Conservation (phyloP, 768 basidiomycete genomes). For the Ramaria sp. region DNA sequence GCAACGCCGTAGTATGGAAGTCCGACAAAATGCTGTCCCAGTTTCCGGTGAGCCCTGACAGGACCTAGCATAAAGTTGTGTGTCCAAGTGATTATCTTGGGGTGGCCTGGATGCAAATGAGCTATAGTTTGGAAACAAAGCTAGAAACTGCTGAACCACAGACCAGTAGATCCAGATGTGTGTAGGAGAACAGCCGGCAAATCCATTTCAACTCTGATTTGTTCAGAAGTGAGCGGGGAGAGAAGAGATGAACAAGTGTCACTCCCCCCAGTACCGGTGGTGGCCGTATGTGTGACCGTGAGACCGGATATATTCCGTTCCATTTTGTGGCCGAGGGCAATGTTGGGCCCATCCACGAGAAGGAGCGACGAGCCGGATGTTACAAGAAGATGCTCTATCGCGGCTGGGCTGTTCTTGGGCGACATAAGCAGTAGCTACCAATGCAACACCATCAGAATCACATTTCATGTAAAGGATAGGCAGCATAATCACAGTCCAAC, state of each 20-base stretch:
- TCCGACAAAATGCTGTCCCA: too few species aligned
- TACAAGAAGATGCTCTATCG: constrained; percentile 5
- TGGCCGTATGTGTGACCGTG: not conserved
- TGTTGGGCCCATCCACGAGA: not conserved
- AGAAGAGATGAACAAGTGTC: too few species aligned
- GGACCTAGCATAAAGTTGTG: too few species aligned
- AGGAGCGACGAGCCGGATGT: not conserved
- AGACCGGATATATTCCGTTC: not conserved
- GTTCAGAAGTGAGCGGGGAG: not conserved
- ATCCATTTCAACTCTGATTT: not conserved
- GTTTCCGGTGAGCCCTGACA: not conserved
- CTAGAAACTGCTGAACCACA: not conserved
- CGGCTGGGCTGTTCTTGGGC: too few species aligned
- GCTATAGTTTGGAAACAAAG: not conserved
- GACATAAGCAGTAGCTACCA: constrained; percentile 3
- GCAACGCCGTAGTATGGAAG: not conserved
- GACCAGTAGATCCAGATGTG: too few species aligned
- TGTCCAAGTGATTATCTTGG: too few species aligned
- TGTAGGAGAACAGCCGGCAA: not conserved
- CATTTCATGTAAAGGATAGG: too few species aligned
- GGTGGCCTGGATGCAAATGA: too few species aligned
- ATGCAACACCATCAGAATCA: not conserved
- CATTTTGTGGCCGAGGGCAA: not conserved
- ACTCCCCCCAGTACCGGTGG: not conserved
- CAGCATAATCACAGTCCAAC: not conserved